Percentiles rank a stretch among this genome's conserved stretches.
These are phyloP conservation scores for Phytophthora europaea DNA, from an alignment of 352 stramenopile genomes.

Conservation along the genomic window DNA sequence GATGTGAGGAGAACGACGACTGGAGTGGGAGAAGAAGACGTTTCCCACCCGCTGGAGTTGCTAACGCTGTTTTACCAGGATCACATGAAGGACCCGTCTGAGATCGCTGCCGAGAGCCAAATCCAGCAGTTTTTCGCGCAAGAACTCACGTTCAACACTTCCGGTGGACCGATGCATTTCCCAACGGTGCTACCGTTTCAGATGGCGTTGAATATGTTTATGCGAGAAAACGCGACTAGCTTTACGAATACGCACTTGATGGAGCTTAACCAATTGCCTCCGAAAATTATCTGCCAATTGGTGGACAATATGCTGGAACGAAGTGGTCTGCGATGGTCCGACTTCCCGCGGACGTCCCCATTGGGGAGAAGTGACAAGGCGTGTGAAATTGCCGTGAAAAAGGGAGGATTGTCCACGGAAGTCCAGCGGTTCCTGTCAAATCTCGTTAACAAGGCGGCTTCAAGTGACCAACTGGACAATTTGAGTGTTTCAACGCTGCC, in stretches of 20 bases:
- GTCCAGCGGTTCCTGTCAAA: slow-evolving; percentile 48
- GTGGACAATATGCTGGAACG: slow-evolving; percentile 62
- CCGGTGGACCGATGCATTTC: slow-evolving; percentile 36
- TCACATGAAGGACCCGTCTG: slow-evolving; percentile 18
- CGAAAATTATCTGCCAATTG: slow-evolving; percentile 42
- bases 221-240: slow-evolving; percentile 35
- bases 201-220: slow-evolving; percentile 62
- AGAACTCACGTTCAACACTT: slow-evolving; percentile 37
- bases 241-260: slow-evolving; percentile 15
- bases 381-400: slow-evolving; percentile 41
- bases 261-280: slow-evolving; percentile 9
- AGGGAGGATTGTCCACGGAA: slow-evolving; percentile 29
- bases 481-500: slow-evolving; percentile 54
- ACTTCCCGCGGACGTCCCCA: slow-evolving; percentile 49
- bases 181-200: slow-evolving; percentile 67
- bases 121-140: slow-evolving; percentile 55
- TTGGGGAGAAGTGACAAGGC: slow-evolving; percentile 37
- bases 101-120: slow-evolving; percentile 37
- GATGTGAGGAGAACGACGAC: slow-evolving; percentile 52
- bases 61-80: slow-evolving; percentile 58
- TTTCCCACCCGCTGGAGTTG: slow-evolving; percentile 40
- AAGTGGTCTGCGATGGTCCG: slow-evolving; percentile 52
- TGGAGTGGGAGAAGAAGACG: background rate
- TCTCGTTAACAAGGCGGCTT: slow-evolving; percentile 39
- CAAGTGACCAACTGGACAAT: slow-evolving; percentile 51